Evolutionary conservation across 208 protist genomes (phyloP).

Genomic region (Crithidia brevicula): DNA sequence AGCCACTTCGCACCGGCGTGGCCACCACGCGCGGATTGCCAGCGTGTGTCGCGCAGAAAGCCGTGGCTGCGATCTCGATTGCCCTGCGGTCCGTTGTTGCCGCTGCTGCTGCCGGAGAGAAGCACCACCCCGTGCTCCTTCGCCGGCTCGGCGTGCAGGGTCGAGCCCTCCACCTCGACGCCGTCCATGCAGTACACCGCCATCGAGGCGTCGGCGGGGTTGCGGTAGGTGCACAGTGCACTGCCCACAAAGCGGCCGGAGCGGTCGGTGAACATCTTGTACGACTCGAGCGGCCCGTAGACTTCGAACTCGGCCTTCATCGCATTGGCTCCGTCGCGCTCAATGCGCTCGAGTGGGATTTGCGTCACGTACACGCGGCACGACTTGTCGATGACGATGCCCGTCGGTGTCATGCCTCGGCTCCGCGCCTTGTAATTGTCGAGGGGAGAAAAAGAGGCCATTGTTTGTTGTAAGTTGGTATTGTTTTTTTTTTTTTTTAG

Average conservation of each 20-base stretch:
- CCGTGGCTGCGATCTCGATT: slow-evolving; percentile 33
- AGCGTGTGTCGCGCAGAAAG: slow-evolving; percentile 34
- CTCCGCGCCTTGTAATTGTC: slow-evolving; percentile 37
- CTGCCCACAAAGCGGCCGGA: slow-evolving; percentile 85
- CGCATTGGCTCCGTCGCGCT: slow-evolving; percentile 73
- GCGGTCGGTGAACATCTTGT: slow-evolving; percentile 88
- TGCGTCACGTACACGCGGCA: slow-evolving; percentile 90
- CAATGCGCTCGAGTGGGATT: slow-evolving; percentile 85
- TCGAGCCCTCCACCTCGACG: slow-evolving; percentile 58
- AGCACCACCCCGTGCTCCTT: slow-evolving; percentile 87
- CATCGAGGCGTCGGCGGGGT: slow-evolving; percentile 82
- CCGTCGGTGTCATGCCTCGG: slow-evolving; percentile 40
- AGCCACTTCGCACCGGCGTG: slow-evolving; percentile 9
- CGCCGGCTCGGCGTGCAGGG: slow-evolving; percentile 70
- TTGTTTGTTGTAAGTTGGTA: slow-evolving; percentile 13
- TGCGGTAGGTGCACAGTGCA: slow-evolving; percentile 88
- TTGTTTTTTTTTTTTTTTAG: background rate
- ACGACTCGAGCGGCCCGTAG: slow-evolving; percentile 87
- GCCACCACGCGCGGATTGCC: slow-evolving; percentile 19
- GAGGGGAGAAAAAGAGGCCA: slow-evolving; percentile 78
- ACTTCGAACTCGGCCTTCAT: slow-evolving; percentile 82
- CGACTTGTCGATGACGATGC: slow-evolving; percentile 86
- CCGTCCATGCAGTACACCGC: slow-evolving; percentile 80
- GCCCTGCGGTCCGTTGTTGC: background rate
- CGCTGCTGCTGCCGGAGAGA: slow-evolving; percentile 37